Percentiles rank a stretch among this genome's conserved stretches.
Evolutionary conservation across 169 alveolate species (phyloP).

Genomic region (Plasmodium relictum): DNA sequence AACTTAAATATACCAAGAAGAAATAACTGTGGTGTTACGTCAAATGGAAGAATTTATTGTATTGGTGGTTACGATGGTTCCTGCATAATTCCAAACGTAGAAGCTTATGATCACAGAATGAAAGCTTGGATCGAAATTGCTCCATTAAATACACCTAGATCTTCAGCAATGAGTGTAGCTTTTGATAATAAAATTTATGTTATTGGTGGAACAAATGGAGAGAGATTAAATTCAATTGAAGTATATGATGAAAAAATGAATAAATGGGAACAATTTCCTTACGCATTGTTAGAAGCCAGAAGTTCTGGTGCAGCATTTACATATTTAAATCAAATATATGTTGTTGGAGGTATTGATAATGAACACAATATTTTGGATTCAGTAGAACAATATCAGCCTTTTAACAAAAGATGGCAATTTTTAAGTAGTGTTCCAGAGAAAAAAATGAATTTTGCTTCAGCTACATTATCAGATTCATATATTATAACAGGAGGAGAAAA

Average conservation of each 20-base stretch:
- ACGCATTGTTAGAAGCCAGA: slow-evolving; percentile 89
- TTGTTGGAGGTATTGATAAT: slow-evolving; percentile 90
- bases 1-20: slow-evolving; percentile 89
- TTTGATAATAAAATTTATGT: slow-evolving; percentile 85
- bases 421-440: slow-evolving; percentile 84
- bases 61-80: slow-evolving; percentile 92
- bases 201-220: slow-evolving; percentile 91
- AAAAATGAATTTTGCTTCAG: slow-evolving; percentile 84
- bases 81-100: slow-evolving; percentile 86
- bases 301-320: slow-evolving; percentile 90
- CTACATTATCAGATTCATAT: slow-evolving; percentile 80
- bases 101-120: slow-evolving; percentile 90
- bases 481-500: slow-evolving; percentile 87
- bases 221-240: slow-evolving; percentile 90
- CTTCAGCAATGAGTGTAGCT: slow-evolving; percentile 89
- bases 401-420: slow-evolving; percentile 82
- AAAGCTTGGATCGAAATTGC: slow-evolving; percentile 89
- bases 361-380: slow-evolving; percentile 84
- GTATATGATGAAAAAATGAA: slow-evolving; percentile 90
- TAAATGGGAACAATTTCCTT: slow-evolving; percentile 88
- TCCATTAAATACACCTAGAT: slow-evolving; percentile 90
- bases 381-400: slow-evolving; percentile 86
- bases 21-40: slow-evolving; percentile 85
- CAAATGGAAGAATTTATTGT: slow-evolving; percentile 81
- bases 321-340: slow-evolving; percentile 83